Evolutionary conservation across 2,329 filamentous ascomycete genomes (phyloP), one percentile per base, ranked within the genome.

Genomic region (Trichophyton mentagrophytes): DNA sequence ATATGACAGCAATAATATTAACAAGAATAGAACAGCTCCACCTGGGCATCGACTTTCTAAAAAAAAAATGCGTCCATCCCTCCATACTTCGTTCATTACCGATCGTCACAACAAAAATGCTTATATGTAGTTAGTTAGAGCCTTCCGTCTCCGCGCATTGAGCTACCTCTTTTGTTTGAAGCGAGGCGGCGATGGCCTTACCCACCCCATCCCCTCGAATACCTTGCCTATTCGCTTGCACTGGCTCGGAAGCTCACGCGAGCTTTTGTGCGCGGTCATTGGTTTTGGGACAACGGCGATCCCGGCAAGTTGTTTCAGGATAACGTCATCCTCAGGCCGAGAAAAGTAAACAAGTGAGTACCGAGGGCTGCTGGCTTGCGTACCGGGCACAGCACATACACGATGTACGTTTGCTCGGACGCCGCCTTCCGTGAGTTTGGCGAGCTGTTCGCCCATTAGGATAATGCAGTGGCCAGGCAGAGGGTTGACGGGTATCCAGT

Each of bases 261-360:
- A 17, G 17, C 33, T 38, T 22, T 59, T 22, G 0, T 17, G 40
- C n/a, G 25, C 11, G n/a, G 38, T 25, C 6, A 47, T 25, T 11
- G 61, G 59, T 30, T 30, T 33, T n/a, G 62, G 62, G 8, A 63
- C 60, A 5, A 63, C 60, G 13, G 62, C 17, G 22, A 60, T 33
- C 13, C 62, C 62, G 30, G 61, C 60, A 44, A 63, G 58, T 55
- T 63, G 62, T 44, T 61, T 59, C 38, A 63, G 42, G 13, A 63
- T 61, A 46, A 62, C 62, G 25, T 63, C 58, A 42, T 63, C 62
- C 44, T 63, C 62, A 6, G 60, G 62, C 3, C 62, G 57, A 7
- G 60, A 61, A 25, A 63, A 63, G 59, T 63, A 63, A 8, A 63
- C 62, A 2, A 63, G 53, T 13, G 62, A 63, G 49, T 58, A 60